Base-by-base conservation (phyloP, 805 yeast species). In the Lipomyces sp. region DNA sequence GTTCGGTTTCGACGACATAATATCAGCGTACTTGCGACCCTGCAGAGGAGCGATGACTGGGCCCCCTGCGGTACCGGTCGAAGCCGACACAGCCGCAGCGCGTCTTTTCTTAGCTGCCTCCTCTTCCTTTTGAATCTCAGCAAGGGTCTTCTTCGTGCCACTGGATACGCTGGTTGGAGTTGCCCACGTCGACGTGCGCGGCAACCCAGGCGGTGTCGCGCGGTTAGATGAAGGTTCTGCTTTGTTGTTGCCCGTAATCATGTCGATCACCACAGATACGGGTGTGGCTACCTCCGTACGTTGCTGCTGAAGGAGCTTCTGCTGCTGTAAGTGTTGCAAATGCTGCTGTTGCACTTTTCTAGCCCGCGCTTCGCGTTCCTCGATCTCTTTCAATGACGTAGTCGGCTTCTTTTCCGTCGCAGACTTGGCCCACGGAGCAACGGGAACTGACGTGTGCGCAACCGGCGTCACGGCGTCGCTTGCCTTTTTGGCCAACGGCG, bases 111-210 rank as follows among this genome's bases (percentile, higher is more conserved):
- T 58, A 3, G 61, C 66, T 26, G 59, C 63, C 39, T 61, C 68
- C 47, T 70, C 73, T 54, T 71, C 75, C 45, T 55, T 61, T 57
- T 70, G 72, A 45, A 70, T 69, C 45, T 70, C 69, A 11, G 67
- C 65, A 23, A 70, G 53, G 1, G 72, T 60, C 50, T 66, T 66
- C 41, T 61, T 63, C 7, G 66, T 64, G 2, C 54, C 53, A 4
- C 61, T 22, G 4, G 60, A 18, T 5, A 54, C 35, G 2, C 46
- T 55, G 3, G 65, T 47, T 18, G 58, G 31, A 37, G 52, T 46
- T 21, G 60, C 61, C 63, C 66, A 59, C n/a, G 60, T 59, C 7
- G 65, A 63, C 8, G 55, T 52, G 13, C 62, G 50, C 10, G 66
- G 68, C 29, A 63, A 44, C 14, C 55, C 58, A 10, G 61, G 45